These are phyloP conservation scores for Pythium aquatile DNA, from an alignment of 352 stramenopile species.

Conservation along the genomic window DNA sequence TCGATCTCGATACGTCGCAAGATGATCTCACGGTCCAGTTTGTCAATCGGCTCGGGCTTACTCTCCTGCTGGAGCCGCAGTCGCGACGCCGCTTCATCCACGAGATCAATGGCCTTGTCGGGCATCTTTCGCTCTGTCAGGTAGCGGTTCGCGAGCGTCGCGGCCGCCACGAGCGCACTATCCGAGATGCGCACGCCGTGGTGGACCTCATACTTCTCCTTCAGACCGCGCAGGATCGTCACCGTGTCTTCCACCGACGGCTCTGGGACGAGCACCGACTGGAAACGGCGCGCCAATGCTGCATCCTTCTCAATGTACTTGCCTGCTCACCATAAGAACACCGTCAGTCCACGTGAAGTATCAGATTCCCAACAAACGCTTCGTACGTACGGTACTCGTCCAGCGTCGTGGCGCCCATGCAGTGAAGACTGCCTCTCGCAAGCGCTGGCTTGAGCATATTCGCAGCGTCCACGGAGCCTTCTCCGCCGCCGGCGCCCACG, in stretches of 20 bases:
- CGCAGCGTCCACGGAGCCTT: constrained; percentile 95
- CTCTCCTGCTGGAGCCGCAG: constrained; percentile 93
- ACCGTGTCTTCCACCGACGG: constrained; percentile 94
- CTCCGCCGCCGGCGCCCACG: constrained; percentile 91
- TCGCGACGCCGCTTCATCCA: constrained; percentile 93
- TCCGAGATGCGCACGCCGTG: constrained; percentile 96
- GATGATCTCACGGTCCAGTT: constrained; percentile 93
- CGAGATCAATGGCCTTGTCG: constrained; percentile 94
- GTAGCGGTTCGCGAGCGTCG: constrained; percentile 93
- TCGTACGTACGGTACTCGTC: constrained; percentile 91
- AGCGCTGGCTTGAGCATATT: constrained; percentile 99
- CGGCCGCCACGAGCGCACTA: constrained; percentile 91
- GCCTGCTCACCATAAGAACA: constrained; percentile 36
- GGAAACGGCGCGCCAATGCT: constrained; percentile 97
- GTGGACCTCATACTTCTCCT: constrained; percentile 96
- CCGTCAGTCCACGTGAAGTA: too few relatives aligned
- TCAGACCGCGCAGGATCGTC: constrained; percentile 95
- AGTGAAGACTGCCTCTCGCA: constrained; percentile 93
- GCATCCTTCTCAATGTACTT: constrained; percentile 99
- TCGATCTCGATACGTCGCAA: constrained; percentile 96
- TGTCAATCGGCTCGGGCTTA: constrained; percentile 95
- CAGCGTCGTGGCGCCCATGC: constrained; percentile 97
- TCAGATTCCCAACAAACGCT: too few relatives aligned
- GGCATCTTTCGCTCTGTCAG: constrained; percentile 92
- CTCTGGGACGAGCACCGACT: constrained; percentile 95